These are phyloP conservation scores for Pseudopyrenochaeta lycopersici DNA, from an alignment of 2,329 filamentous ascomycete genomes.

Conservation along the genomic window DNA sequence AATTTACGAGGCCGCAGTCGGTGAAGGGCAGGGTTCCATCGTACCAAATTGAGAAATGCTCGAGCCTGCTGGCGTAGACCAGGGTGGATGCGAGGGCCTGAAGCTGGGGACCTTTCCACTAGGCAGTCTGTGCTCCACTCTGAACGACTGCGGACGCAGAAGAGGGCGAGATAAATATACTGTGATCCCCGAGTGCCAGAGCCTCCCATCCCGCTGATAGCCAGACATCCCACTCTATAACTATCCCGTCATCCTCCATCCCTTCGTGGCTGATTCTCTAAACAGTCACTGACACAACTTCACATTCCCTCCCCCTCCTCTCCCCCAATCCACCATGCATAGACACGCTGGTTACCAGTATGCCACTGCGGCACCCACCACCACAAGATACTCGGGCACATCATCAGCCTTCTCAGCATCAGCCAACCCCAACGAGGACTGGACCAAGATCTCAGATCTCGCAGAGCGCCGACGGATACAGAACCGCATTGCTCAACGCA, in stretches of 20 bases:
- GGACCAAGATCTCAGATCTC: slow-evolving; percentile 98
- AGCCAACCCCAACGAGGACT: slow-evolving; percentile 96
- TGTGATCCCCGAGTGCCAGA: slow-evolving; percentile 32
- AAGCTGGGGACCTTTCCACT: slow-evolving; percentile 39
- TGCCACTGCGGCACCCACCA: slow-evolving; percentile 48
- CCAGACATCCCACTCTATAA: slow-evolving; percentile 26
- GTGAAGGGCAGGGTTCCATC: slow-evolving; percentile 40
- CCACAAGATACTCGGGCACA: slow-evolving; percentile 75
- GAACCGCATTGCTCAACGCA: slow-evolving; percentile 96
- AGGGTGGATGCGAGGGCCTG: slow-evolving; percentile 39
- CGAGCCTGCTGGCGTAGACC: slow-evolving; percentile 32
- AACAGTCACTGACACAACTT: slow-evolving; percentile 16
- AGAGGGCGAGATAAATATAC: slow-evolving; percentile 43
- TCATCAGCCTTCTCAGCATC: slow-evolving; percentile 95
- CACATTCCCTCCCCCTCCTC: slow-evolving; percentile 14
- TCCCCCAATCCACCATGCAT: slow-evolving; percentile 58
- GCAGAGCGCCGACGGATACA: slow-evolving; percentile 94
- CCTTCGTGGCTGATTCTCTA: slow-evolving; percentile 38
- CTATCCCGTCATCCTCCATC: slow-evolving; percentile 14
- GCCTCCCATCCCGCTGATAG: slow-evolving; percentile 30
- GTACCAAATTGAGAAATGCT: slow-evolving; percentile 35
- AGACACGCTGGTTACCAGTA: slow-evolving; percentile 57
- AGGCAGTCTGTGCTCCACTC: slow-evolving; percentile 37
- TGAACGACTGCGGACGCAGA: slow-evolving; percentile 36
- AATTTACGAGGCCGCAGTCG: slow-evolving; percentile 43